Percentiles rank a stretch among this genome's conserved stretches.
phyloP scores from a whole-genome alignment of 345 rosid species.

The Lagerstroemia speciosa region DNA sequence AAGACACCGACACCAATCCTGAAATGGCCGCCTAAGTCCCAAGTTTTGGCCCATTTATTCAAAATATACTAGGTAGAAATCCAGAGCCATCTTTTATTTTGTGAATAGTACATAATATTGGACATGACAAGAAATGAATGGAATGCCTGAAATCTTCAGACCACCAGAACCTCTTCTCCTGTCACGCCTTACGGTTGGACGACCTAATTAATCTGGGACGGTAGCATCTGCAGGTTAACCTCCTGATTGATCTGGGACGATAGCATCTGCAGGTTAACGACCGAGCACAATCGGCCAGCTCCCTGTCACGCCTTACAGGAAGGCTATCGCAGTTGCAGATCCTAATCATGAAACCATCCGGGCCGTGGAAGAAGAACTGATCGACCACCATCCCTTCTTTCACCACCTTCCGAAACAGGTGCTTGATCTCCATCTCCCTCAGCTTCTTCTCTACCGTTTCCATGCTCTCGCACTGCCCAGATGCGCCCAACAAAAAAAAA shows the following conservation, averaged over 20 bases:
- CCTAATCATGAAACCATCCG: conserved; percentile 86
- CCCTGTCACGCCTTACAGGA: conserved; percentile 48
- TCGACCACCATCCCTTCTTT: conserved; percentile 76
- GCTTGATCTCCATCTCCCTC: conserved; percentile 46
- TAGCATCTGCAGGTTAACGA: conserved; percentile 25
- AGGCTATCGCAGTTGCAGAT: conserved; percentile 74
- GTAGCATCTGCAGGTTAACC: background rate
- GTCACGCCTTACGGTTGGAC: conserved; percentile 16
- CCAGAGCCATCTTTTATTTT: too few species aligned
- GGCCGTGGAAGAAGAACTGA: conserved; percentile 82
- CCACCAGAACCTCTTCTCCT: background rate
- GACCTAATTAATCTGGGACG: too few species aligned
- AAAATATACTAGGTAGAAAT: too few species aligned
- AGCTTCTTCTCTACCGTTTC: conserved; percentile 64
- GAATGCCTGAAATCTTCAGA: background rate
- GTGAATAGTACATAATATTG: background rate
- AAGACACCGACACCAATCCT: background rate
- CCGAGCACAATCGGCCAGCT: conserved; percentile 47
- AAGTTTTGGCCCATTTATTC: background rate
- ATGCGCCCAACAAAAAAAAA: background rate
- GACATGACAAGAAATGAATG: background rate
- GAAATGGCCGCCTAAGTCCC: background rate
- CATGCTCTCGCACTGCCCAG: conserved; percentile 65
- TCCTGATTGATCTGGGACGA: conserved; percentile 14
- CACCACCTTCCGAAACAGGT: conserved; percentile 47